phyloP scores from a whole-genome alignment of 306 rosid genomes.

The Quercus bicolor region DNA sequence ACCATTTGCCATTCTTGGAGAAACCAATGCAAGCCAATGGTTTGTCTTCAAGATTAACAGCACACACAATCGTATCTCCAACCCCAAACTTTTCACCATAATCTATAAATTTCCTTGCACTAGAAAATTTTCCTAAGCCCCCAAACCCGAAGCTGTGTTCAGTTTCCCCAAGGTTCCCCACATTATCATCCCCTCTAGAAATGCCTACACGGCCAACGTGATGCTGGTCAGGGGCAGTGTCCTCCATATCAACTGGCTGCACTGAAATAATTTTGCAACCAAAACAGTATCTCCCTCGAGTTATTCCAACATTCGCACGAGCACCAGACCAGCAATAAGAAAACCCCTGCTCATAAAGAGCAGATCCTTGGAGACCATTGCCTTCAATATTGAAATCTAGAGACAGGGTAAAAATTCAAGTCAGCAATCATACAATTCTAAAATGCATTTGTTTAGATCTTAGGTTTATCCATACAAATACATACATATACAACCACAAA shows the following conservation, averaged over 20 bases:
- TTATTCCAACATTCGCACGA: constrained; percentile 46
- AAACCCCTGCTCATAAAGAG: constrained; percentile 48
- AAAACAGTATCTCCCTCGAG: constrained; percentile 49
- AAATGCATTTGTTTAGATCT: neutral
- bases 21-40: constrained; percentile 50
- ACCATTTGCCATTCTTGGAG: constrained; percentile 57
- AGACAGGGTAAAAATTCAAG: neutral
- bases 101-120: constrained; percentile 29
- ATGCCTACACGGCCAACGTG: constrained; percentile 51
- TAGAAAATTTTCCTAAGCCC: constrained; percentile 43
- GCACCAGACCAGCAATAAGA: constrained; percentile 66
- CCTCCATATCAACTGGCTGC: constrained; percentile 37
- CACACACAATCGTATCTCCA: constrained; percentile 52
- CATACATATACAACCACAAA: neutral
- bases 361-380: constrained; percentile 38
- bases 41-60: constrained; percentile 46
- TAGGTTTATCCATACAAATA: neutral
- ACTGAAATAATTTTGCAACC: constrained; percentile 43
- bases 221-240: constrained; percentile 33
- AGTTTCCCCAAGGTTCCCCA: constrained; percentile 55
- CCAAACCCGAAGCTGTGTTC: constrained; percentile 50
- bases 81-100: constrained; percentile 54
- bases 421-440: neutral
- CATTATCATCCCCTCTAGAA: constrained; percentile 45
- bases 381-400: constrained; percentile 42